Percentiles rank a stretch among this genome's conserved stretches.
Conservation (phyloP, 1,139 yeast species). For the Hanseniaspora uvarum region DNA sequence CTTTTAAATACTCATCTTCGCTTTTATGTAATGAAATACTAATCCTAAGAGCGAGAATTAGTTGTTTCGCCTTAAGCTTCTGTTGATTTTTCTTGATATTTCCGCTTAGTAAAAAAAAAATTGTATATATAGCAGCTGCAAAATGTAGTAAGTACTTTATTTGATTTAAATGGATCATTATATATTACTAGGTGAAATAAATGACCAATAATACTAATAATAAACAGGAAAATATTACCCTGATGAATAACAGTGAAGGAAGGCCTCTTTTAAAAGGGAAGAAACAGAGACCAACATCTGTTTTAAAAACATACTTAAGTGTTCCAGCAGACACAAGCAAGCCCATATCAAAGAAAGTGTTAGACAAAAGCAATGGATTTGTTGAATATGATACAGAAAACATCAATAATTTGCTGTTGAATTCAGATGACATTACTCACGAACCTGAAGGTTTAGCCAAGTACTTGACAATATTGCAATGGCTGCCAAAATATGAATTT, state of each 20-base stretch:
- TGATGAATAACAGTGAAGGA: not conserved
- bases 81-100: no score
- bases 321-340: conserved; percentile 5
- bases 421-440: not conserved
- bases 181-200: no score
- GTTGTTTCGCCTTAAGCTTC: not conserved
- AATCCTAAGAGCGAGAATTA: not conserved
- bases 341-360: not conserved
- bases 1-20: not conserved
- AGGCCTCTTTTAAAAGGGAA: conserved; percentile 3
- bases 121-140: no score
- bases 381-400: not conserved
- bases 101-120: no score
- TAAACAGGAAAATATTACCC: not conserved
- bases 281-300: not conserved
- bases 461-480: conserved; percentile 41
- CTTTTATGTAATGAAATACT: not conserved
- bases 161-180: no score
- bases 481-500: conserved; percentile 57
- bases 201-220: no score
- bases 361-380: not conserved
- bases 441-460: conserved; percentile 4
- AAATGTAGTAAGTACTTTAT: no score
- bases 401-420: not conserved
- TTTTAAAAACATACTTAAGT: conserved; percentile 10